Conservation (phyloP, 1,284 basidiomycete genomes). For the Gastroboletus turbinatus region DNA sequence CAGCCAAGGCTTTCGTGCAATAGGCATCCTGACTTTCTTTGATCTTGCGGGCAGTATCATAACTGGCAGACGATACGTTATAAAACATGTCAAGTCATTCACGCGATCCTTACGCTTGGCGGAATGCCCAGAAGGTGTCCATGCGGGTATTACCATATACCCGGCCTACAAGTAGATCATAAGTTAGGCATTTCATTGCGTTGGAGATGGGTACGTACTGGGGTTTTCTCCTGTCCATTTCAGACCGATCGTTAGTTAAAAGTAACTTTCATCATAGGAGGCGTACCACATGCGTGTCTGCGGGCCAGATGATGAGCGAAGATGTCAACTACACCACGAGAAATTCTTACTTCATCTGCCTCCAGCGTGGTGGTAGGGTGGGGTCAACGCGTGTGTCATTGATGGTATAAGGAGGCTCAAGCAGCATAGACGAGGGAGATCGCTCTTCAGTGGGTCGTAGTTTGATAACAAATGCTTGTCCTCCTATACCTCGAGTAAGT, state of each 20-base stretch:
- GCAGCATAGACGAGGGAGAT: constrained; percentile 46
- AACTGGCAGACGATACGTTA: constrained; percentile 34
- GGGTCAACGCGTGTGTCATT: constrained; percentile 37
- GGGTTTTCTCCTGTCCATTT: constrained; percentile 29
- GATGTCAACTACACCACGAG: not conserved
- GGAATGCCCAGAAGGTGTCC: constrained; percentile 61
- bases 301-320: constrained; percentile 4
- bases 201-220: constrained; percentile 12
- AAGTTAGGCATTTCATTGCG: not conserved
- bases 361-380: constrained; percentile 42
- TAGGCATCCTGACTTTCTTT: constrained; percentile 75
- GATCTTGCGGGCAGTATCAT: constrained; percentile 72
- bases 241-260: not conserved
- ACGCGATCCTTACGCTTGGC: constrained; percentile 38
- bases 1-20: constrained; percentile 56
- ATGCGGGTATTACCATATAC: constrained; percentile 39
- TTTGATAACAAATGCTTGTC: constrained; percentile 57
- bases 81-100: not conserved
- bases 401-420: constrained; percentile 48
- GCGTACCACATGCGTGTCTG: constrained; percentile 48
- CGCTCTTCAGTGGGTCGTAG: constrained; percentile 46
- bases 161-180: constrained; percentile 15
- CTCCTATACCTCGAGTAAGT: constrained; percentile 36
- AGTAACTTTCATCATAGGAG: not conserved
- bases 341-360: constrained; percentile 46